phyloP scores from a whole-genome alignment of 306 rosid species.

The Rosa multiflora region DNA sequence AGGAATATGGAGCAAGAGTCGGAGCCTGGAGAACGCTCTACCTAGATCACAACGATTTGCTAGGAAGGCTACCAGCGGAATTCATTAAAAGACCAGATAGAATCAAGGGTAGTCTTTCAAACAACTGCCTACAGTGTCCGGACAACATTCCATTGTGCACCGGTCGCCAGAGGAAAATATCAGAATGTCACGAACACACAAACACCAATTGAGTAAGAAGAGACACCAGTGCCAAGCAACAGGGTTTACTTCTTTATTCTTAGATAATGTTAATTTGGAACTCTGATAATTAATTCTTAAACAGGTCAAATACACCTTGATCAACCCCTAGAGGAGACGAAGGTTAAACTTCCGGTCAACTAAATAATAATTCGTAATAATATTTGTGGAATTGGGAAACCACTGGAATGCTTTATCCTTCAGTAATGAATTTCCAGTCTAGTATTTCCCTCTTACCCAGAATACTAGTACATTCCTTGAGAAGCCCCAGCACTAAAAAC shows the following conservation, averaged over 20 bases:
- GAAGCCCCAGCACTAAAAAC: not conserved
- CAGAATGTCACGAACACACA: no score
- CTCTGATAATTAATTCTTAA: not conserved
- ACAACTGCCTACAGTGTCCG: conserved; percentile 53
- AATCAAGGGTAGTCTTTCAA: conserved; percentile 37
- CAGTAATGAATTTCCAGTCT: not conserved
- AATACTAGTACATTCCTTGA: not conserved
- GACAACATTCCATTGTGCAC: conserved; percentile 21
- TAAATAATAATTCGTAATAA: not conserved
- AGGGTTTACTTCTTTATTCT: not conserved
- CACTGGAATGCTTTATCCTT: not conserved
- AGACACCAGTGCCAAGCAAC: not conserved
- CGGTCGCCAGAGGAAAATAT: conserved; percentile 35
- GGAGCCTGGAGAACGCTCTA: conserved; percentile 33
- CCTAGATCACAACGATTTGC: conserved; percentile 43
- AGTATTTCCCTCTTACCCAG: not conserved
- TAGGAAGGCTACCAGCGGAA: conserved; percentile 37
- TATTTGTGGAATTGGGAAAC: not conserved
- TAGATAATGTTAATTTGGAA: not conserved
- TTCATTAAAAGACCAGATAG: conserved; percentile 11
- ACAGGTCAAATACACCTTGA: not conserved
- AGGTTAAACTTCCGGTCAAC: not conserved
- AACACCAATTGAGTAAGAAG: not conserved
- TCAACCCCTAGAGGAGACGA: not conserved
- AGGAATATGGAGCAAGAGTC: conserved; percentile 35